Conservation (phyloP, 768 basidiomycete species). For the Phlebiopsis gigantea region DNA sequence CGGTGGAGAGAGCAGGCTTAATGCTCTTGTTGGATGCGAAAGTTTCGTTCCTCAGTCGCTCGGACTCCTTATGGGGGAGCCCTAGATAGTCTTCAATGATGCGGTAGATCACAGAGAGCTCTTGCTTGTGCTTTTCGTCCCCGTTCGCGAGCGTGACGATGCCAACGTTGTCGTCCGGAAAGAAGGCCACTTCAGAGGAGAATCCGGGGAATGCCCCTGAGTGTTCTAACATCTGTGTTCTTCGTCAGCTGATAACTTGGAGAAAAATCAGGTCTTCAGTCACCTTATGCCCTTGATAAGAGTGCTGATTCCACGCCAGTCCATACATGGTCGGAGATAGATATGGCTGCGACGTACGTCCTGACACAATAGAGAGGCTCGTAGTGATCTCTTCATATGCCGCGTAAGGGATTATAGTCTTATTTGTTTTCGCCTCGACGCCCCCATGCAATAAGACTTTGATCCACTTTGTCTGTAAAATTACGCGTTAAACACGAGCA, state of each 20-base stretch:
- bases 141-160: slow-evolving; percentile 24
- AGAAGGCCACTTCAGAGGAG: slow-evolving; percentile 25
- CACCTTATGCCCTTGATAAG: slow-evolving; percentile 39
- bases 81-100: slow-evolving; percentile 11
- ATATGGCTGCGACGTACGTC: slow-evolving; percentile 8
- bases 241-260: neutral
- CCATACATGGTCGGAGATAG: slow-evolving; percentile 33
- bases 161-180: slow-evolving; percentile 33
- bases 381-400: slow-evolving; percentile 28
- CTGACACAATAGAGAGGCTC: slow-evolving; percentile 24
- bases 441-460: slow-evolving; percentile 30
- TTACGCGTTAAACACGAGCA: neutral
- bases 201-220: slow-evolving; percentile 31
- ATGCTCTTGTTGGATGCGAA: neutral
- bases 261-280: neutral
- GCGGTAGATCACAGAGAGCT: slow-evolving; percentile 6
- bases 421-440: slow-evolving; percentile 24
- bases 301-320: slow-evolving; percentile 35
- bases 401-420: slow-evolving; percentile 28
- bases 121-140: slow-evolving; percentile 7
- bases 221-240: slow-evolving; percentile 30
- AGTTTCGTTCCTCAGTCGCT: neutral
- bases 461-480: slow-evolving; percentile 30
- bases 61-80: neutral
- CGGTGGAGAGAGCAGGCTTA: neutral